Percentiles rank a stretch among this genome's conserved stretches.
These are phyloP conservation scores for Citrus mangshanensis DNA, from an alignment of 345 rosid genomes.

Conservation along the genomic window DNA sequence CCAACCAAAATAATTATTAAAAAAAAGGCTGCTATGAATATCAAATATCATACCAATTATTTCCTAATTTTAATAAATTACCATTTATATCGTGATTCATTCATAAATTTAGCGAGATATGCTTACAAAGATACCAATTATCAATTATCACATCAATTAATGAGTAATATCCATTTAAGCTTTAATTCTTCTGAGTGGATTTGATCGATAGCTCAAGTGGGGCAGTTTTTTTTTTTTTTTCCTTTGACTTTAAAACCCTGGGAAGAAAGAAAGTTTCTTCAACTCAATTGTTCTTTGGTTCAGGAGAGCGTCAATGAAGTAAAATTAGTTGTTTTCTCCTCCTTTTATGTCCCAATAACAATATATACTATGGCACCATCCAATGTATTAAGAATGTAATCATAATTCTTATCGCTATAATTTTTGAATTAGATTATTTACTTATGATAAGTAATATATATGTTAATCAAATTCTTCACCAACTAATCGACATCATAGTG, in stretches of 20 bases:
- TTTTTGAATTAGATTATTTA: not conserved
- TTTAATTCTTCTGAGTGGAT: not conserved
- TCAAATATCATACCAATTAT: not conserved
- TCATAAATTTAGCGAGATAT: not conserved
- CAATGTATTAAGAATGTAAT: not conserved
- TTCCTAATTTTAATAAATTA: not conserved
- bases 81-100: not conserved
- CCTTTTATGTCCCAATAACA: not conserved
- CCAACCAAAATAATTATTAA: too few species aligned
- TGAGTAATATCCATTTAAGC: not conserved
- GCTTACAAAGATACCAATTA: not conserved
- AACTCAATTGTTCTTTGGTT: not conserved
- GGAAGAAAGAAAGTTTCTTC: not conserved
- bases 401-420: not conserved
- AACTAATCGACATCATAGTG: too few species aligned
- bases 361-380: not conserved
- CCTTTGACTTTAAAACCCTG: not conserved
- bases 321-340: not conserved
- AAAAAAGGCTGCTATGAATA: not conserved
- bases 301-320: not conserved
- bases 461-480: too few species aligned
- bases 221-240: constrained; percentile 9
- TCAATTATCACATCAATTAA: not conserved
- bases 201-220: not conserved
- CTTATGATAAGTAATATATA: not conserved